Evolutionary conservation across 176 grass and related monocot genomes (phyloP), one percentile per base, ranked within the genome.

Genomic region (Oropetium thomaeum): DNA sequence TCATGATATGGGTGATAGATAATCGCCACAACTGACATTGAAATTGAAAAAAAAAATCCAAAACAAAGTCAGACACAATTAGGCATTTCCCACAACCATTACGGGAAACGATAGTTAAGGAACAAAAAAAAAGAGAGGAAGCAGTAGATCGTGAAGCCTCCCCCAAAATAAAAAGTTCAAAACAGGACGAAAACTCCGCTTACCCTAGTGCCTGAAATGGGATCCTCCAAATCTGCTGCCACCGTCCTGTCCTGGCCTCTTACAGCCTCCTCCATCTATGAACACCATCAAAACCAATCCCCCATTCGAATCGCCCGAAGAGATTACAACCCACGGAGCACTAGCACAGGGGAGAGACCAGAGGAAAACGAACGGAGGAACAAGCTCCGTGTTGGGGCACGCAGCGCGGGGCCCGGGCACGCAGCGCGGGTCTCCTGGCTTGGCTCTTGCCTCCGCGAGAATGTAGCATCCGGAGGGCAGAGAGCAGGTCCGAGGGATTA

Each of bases 381-480:
- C 38, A 10, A 17, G 38, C 40, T 10, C 9, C 19, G 14, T 15
- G 62, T 8, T 47, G 59, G 40, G 25, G 37, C 40, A 28, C 29
- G 42, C 47, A 20, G 69, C 32, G 52, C 26, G 11, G 35, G 45
- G 45, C 8, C 58, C 39, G 41, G 19, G 73, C 11, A 34, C 58
- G 71, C 37, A 76, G 67, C 40, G 25, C 4, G 45, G 17, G 17
- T 49, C 4, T 17, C 6, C n/a, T n/a, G 35, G 6, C 15, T 49
- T 12, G 22, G 3, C n/a, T 44, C 41, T 23, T 8, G 22, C 7
- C 27, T 35, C 51, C 31, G 32, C 75, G 75, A 51, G 40, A 75
- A 69, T 67, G 58, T 80, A 77, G 62, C 81, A 80, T 83, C 69
- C 60, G 69, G 61, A 16, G 17, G 64, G n/a, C n/a, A n/a, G n/a